Percentiles rank a stretch among this genome's conserved stretches.
phyloP scores from a whole-genome alignment of 345 rosid species.

The Schrenkiella parvula region DNA sequence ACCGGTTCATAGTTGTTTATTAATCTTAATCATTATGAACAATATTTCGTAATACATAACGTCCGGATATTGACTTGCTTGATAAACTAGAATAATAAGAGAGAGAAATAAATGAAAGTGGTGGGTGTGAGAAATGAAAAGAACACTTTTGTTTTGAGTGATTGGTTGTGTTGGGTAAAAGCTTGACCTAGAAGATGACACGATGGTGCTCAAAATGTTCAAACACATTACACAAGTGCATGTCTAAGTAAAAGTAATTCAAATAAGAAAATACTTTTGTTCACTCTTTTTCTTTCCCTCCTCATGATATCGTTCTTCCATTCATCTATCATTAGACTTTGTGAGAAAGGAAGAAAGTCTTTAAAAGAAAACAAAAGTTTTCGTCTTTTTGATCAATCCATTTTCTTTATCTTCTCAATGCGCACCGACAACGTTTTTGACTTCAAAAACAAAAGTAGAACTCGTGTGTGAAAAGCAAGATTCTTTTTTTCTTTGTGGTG shows the following conservation, averaged over 20 bases:
- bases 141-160: slow-evolving; percentile 35
- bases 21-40: slow-evolving; percentile 8
- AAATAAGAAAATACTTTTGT: slow-evolving; percentile 9
- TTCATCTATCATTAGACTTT: slow-evolving; percentile 33
- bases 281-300: neutral
- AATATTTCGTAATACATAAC: neutral
- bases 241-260: slow-evolving; percentile 17
- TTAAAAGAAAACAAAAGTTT: neutral
- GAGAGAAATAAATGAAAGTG: neutral
- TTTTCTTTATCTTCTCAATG: slow-evolving; percentile 12
- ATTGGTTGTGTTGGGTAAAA: slow-evolving; percentile 34
- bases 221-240: slow-evolving; percentile 28
- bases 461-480: slow-evolving; percentile 36
- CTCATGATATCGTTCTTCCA: slow-evolving; percentile 11
- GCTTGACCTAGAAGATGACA: slow-evolving; percentile 36
- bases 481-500: slow-evolving; percentile 9
- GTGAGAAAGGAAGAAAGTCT: slow-evolving; percentile 24
- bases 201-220: slow-evolving; percentile 22
- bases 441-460: slow-evolving; percentile 25
- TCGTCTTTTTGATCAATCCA: slow-evolving; percentile 15
- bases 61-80: slow-evolving; percentile 23
- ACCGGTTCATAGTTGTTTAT: neutral
- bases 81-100: slow-evolving; percentile 5
- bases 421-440: slow-evolving; percentile 33
- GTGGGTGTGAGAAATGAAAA: slow-evolving; percentile 20